Evolutionary conservation across 257 asterid genomes (phyloP), one percentile per base, ranked within the genome.

Genomic region (Salvia miltiorrhiza): DNA sequence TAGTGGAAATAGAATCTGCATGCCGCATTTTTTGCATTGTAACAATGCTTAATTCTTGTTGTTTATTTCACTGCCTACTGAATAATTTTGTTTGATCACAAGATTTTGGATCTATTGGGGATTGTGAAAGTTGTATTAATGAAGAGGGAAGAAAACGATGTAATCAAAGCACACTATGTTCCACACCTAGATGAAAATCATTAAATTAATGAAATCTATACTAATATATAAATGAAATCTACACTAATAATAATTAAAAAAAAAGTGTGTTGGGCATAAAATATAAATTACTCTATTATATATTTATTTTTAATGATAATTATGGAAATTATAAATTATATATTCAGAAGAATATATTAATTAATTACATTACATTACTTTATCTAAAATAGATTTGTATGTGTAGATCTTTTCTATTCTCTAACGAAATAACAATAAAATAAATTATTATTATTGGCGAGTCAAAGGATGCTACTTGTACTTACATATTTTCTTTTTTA

Each of bases 1-100:
- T 50, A 44, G 47, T 47, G 65, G 35, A 61, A 17, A 68, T 2
- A 63, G 76, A 37, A 63, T 54, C 5, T 52, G 20, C 24, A 26
- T 75, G 40, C 57, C 45, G 65, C 76, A 40, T 19, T 60, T n/a
- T 7, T 65, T 49, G 53, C 64, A 49, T 69, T 14, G 44, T 26
- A 10, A 12, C 66, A 43, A 43, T 44, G 26, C 69, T 50, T 72
- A 53, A 47, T 17, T 69, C 48, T 54, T 73, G 47, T 73, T 40
- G 13, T 41, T 52, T 49, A 32, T 57, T 4, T 53, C 23, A 66
- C 23, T 40, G 20, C 16, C 12, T 26, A 7, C 23, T 0, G 16
- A 43, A 45, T 39, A 19, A 45, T 62, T 32, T 45, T 43, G 53
- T 57, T 56, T 28, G 3, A 32, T 69, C 65, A 55, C 62, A 67